Evolutionary conservation across 305 asterid species (phyloP), one percentile per base, ranked within the genome.

Genomic region (Withania somnifera): DNA sequence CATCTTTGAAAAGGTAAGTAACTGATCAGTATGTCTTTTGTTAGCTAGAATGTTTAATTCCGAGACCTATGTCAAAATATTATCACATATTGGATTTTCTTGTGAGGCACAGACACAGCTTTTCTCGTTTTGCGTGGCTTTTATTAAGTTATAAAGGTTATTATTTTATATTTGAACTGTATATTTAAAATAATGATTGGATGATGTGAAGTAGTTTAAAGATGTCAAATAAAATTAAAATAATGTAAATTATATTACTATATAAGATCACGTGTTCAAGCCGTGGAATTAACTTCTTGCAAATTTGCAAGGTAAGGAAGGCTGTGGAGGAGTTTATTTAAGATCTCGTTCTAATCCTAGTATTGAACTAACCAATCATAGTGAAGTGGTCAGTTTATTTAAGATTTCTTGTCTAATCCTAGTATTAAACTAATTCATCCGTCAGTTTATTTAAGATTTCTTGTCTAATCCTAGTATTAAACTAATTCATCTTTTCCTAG

Each of bases 1-100:
- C 19, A 82, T 90, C 63, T 93, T 91, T 83, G 97, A 93, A 86
- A 83, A 89, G 93, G 97, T 88, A 82, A 34, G 73, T 82, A 64
- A 26, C 17, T 50, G 79, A 73, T 47, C 42, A 26, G 14, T 71
- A 50, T 50, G 79, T 50, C 57, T 24, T 26, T 73, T 50, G 79
- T 26, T 14, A 50, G 42, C 28, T 15, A 26, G 26, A 73, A 47
- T 6, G 42, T 71, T 24, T 45, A 24, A 45, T 47, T 73, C 61
- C 17, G 13, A 26, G 79, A 24, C 20, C 17, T 15, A 66, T 78
- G 14, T 2, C 40, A 5, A 47, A 61, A 22, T 47, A 61, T 13
- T 19, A 9, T 26, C 60, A 26, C 58, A 73, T 47, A 47, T n/a
- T 14, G 40, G 15, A 45, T 73, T 73, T 45, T 69, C 56, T 69